phyloP scores from a whole-genome alignment of 768 basidiomycete genomes.

The Boletus vermiculosoides region DNA sequence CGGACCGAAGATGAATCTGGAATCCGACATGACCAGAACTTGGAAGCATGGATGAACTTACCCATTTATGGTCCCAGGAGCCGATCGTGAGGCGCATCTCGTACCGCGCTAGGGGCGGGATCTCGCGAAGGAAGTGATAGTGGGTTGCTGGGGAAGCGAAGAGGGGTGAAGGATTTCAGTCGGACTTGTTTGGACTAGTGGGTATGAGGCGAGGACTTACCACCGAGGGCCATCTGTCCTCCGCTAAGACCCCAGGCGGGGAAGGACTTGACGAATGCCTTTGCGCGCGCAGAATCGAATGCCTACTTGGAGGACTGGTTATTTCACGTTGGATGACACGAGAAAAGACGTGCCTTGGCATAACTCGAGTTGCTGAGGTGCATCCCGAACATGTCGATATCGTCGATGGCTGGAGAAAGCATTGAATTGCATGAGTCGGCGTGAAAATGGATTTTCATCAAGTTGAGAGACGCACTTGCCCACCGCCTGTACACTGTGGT shows the following conservation, averaged over 20 bases:
- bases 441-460: neutral
- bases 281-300: constrained; percentile 49
- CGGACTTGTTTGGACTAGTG: neutral
- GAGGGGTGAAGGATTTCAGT: neutral
- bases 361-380: constrained; percentile 85
- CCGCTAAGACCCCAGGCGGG: constrained; percentile 57
- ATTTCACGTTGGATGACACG: neutral
- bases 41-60: constrained; percentile 30
- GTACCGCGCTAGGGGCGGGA: constrained; percentile 58
- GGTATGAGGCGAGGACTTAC: constrained; percentile 7
- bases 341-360: constrained; percentile 50
- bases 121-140: constrained; percentile 68
- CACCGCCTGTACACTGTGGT: constrained; percentile 43
- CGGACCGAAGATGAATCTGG: neutral
- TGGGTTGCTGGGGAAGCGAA: constrained; percentile 49
- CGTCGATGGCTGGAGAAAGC: constrained; percentile 54
- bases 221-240: constrained; percentile 60
- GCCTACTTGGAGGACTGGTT: constrained; percentile 26
- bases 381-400: constrained; percentile 61
- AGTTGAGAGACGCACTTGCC: constrained; percentile 47
- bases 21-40: neutral
- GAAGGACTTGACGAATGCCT: constrained; percentile 47
- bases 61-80: constrained; percentile 82
- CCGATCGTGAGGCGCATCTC: constrained; percentile 58
- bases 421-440: neutral